Percentiles rank a stretch among this genome's conserved stretches.
Conservation (phyloP, 129 eudicot genomes). For the Flaveria brownii region DNA sequence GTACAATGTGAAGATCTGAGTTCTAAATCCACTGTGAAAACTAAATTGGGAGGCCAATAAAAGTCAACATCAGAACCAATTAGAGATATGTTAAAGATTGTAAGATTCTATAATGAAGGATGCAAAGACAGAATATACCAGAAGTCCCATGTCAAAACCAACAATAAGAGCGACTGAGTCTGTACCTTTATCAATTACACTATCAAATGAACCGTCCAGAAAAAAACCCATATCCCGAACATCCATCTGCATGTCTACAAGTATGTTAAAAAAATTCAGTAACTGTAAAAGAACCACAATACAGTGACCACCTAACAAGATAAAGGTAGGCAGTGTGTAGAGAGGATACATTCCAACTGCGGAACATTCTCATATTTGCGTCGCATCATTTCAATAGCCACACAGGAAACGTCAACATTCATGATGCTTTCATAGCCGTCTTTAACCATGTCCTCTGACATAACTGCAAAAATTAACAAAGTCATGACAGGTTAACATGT, state of each 20-base stretch:
- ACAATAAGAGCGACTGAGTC: constrained; percentile 9
- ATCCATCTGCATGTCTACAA: constrained; percentile 95
- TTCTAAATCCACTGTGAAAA: neutral
- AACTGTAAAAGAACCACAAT: constrained; percentile 12
- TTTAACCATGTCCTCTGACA: constrained; percentile 98
- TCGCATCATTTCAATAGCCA: constrained; percentile 93
- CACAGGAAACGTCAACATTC: constrained; percentile 89
- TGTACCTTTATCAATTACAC: constrained; percentile 89
- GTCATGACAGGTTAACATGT: neutral
- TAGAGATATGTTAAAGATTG: constrained; percentile 11
- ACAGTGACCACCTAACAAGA: neutral
- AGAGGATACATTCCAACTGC: constrained; percentile 80
- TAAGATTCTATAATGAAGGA: neutral
- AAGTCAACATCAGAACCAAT: neutral
- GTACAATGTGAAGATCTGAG: constrained; percentile 12
- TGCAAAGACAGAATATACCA: constrained; percentile 9
- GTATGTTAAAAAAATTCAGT: constrained; percentile 36
- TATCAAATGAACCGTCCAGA: constrained; percentile 73
- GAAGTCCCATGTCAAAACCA: neutral
- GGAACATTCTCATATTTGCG: constrained; percentile 80
- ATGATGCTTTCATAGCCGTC: constrained; percentile 88
- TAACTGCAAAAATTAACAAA: constrained; percentile 49
- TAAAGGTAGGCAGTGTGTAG: constrained; percentile 26
- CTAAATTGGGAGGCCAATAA: constrained; percentile 5
- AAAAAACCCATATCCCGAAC: constrained; percentile 92